Percentiles rank a stretch among this genome's conserved stretches.
Conservation (phyloP, 495 filamentous ascomycete species). For the Daldinia grandis region DNA sequence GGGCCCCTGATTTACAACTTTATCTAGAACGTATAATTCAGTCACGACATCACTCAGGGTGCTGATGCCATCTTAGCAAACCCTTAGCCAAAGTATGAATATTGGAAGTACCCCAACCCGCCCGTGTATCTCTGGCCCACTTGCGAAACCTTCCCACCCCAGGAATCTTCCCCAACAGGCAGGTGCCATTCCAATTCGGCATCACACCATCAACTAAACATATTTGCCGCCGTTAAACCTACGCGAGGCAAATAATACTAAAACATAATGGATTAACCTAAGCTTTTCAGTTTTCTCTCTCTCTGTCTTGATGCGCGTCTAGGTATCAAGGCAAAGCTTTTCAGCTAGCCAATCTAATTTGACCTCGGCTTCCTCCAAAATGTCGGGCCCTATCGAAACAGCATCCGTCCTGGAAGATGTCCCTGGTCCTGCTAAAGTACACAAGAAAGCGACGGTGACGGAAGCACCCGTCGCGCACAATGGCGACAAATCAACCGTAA, state of each 20-base stretch:
- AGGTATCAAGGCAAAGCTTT: neutral
- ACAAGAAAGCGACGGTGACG: conserved; percentile 9
- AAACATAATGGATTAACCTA: neutral
- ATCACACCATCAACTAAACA: conserved; percentile 17
- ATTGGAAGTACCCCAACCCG: neutral
- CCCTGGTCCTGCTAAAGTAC: neutral
- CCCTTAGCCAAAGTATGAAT: neutral
- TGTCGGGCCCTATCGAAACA: conserved; percentile 17
- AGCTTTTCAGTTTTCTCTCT: neutral
- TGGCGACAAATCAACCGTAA: neutral
- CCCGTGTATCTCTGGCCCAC: conserved; percentile 1
- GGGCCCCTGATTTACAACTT: neutral
- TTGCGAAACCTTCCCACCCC: neutral
- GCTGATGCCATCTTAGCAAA: conserved; percentile 3
- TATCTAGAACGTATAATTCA: neutral
- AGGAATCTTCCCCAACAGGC: conserved; percentile 9
- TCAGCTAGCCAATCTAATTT: neutral
- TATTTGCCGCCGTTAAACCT: neutral
- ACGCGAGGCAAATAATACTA: neutral
- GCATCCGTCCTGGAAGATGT: neutral
- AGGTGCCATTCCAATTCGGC: conserved; percentile 17
- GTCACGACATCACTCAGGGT: conserved; percentile 15
- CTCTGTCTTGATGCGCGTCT: neutral
- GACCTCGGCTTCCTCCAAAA: conserved; percentile 2
- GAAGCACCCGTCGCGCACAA: conserved; percentile 1